Conservation (phyloP, 371 early-diverging fungal genomes). For the Rhizopus stolonifer region DNA sequence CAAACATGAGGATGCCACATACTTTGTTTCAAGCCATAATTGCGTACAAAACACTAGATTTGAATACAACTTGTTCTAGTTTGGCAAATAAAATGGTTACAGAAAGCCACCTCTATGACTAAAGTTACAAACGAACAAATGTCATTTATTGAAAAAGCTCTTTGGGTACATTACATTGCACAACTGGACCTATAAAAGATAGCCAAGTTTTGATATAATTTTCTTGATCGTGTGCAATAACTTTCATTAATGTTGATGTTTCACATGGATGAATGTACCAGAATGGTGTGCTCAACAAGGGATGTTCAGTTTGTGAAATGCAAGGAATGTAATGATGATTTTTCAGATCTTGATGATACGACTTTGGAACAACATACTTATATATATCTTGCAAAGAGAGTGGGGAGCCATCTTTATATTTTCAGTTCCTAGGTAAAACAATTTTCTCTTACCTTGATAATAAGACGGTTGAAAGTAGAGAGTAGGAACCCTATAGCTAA, state of each 20-base stretch:
- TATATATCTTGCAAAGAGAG: slow-evolving; percentile 51
- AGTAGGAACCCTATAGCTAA: slow-evolving; percentile 69
- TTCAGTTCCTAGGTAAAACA: not conserved
- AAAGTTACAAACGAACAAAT: no score
- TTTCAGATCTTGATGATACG: slow-evolving; percentile 17
- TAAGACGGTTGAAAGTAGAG: slow-evolving; percentile 61
- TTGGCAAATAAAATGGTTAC: no score
- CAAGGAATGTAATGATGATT: slow-evolving; percentile 1
- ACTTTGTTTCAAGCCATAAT: no score
- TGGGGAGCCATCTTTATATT: slow-evolving; percentile 39
- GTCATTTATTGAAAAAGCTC: not conserved
- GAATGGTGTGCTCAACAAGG: slow-evolving; percentile 55
- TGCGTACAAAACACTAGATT: no score
- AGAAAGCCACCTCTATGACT: no score
- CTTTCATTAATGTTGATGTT: slow-evolving; percentile 56
- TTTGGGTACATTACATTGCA: slow-evolving; percentile 18
- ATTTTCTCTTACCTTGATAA: slow-evolving; percentile 33
- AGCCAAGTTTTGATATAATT: slow-evolving; percentile 40
- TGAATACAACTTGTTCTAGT: no score
- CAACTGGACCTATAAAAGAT: slow-evolving; percentile 35
- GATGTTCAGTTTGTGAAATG: slow-evolving; percentile 61
- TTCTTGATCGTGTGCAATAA: slow-evolving; percentile 2
- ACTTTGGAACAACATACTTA: slow-evolving; percentile 40
- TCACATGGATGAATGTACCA: slow-evolving; percentile 77
- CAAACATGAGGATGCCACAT: no score